A percentile compares a stretch with the other conserved stretches of the same genome.
phyloP scores from a whole-genome alignment of 306 rosid species.

The Glycine soja region DNA sequence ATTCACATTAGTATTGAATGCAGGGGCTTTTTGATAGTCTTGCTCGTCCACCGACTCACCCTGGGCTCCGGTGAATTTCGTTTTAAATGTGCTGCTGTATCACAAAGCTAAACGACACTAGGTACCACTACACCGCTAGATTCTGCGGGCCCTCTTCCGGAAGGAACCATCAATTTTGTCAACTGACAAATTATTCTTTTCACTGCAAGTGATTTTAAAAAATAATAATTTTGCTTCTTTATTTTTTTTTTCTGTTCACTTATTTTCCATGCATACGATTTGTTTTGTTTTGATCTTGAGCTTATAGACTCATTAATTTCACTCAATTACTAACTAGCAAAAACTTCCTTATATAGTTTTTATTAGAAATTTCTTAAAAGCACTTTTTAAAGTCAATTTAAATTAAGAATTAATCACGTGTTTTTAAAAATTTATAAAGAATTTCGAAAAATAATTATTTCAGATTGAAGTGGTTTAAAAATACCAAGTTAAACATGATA shows the following conservation, averaged over 20 bases:
- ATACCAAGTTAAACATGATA: too few relatives aligned
- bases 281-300: background rate
- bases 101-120: background rate
- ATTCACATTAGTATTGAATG: background rate
- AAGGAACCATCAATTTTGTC: slow-evolving; percentile 6
- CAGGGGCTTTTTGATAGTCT: background rate
- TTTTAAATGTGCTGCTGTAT: slow-evolving; percentile 26
- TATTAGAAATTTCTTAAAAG: background rate
- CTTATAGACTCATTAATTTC: background rate
- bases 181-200: background rate
- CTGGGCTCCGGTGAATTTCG: background rate
- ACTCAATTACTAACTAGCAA: background rate
- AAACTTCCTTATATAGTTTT: background rate
- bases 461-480: background rate
- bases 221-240: background rate
- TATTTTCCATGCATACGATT: background rate
- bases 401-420: too few relatives aligned
- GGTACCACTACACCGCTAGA: background rate
- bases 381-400: background rate
- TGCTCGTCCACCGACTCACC: background rate
- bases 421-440: too few relatives aligned
- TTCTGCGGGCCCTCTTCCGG: slow-evolving; percentile 9
- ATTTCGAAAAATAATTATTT: background rate
- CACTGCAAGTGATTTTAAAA: too few relatives aligned
- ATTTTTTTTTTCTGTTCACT: background rate